Conservation (phyloP, 1,139 yeast genomes). For the Spathaspora sp. region DNA sequence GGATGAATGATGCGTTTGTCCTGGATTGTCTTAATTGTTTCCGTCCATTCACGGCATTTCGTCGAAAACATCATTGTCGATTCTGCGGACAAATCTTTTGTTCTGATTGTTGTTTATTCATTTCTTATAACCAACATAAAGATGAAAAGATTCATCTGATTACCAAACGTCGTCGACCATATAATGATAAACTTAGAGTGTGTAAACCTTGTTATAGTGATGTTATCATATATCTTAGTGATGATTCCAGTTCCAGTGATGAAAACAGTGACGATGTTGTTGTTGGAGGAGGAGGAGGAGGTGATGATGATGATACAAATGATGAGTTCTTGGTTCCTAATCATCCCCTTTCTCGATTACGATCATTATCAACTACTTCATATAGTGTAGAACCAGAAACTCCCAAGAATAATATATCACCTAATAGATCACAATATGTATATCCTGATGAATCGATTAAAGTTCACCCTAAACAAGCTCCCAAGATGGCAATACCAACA, state of each 20-base stretch:
- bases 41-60: slow-evolving; percentile 68
- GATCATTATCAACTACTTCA: slow-evolving; percentile 33
- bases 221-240: slow-evolving; percentile 65
- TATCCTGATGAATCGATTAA: slow-evolving; percentile 17
- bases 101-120: slow-evolving; percentile 75
- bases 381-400: slow-evolving; percentile 9
- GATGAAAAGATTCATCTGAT: slow-evolving; percentile 37
- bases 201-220: slow-evolving; percentile 78
- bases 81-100: slow-evolving; percentile 97
- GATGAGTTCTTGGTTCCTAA: slow-evolving; percentile 25
- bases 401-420: slow-evolving; percentile 1
- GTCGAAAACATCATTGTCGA: slow-evolving; percentile 93
- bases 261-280: slow-evolving; percentile 22
- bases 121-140: slow-evolving; percentile 70
- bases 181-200: slow-evolving; percentile 71
- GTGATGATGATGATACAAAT: slow-evolving; percentile 14
- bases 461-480: slow-evolving; percentile 59
- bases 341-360: slow-evolving; percentile 30
- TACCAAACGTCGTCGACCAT: slow-evolving; percentile 26
- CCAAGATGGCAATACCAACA: slow-evolving; percentile 80
- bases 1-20: slow-evolving; percentile 92
- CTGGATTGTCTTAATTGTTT: slow-evolving; percentile 80
- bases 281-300: slow-evolving; percentile 19
- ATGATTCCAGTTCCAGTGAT: slow-evolving; percentile 38
- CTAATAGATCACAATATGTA: slow-evolving; percentile 7